Conservation (phyloP, 306 rosid species). For the Dryas drummondii region DNA sequence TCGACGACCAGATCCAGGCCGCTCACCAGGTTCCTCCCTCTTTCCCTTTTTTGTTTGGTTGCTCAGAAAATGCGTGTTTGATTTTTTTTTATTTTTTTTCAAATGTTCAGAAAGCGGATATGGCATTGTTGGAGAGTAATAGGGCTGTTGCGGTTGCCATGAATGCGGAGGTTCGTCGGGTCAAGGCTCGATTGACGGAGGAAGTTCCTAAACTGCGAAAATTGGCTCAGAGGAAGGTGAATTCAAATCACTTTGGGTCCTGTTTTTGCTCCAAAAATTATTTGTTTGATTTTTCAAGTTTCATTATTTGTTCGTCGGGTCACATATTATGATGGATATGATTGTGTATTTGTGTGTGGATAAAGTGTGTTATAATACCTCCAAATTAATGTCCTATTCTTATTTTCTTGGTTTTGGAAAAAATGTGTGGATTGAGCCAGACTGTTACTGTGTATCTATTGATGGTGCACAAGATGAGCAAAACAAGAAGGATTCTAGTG, state of each 20-base stretch:
- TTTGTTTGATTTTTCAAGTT: no score
- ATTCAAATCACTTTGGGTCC: neutral
- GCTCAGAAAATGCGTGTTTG: neutral
- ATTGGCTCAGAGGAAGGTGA: slow-evolving; percentile 68
- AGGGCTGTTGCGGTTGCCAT: slow-evolving; percentile 37
- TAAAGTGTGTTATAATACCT: neutral
- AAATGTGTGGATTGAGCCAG: slow-evolving; percentile 3
- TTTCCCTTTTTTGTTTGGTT: neutral
- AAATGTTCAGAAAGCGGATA: slow-evolving; percentile 37
- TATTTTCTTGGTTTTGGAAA: slow-evolving; percentile 22
- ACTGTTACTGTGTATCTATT: neutral
- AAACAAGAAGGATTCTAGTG: slow-evolving; percentile 6
- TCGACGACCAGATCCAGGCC: slow-evolving; percentile 51
- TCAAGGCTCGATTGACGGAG: slow-evolving; percentile 63
- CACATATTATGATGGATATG: neutral
- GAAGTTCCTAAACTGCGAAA: slow-evolving; percentile 75
- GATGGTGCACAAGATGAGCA: slow-evolving; percentile 9
- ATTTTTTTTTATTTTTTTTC: neutral
- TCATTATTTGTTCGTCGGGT: no score
- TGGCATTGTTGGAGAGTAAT: slow-evolving; percentile 38
- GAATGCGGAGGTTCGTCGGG: slow-evolving; percentile 44
- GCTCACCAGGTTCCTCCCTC: slow-evolving; percentile 35
- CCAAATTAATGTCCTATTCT: slow-evolving; percentile 8
- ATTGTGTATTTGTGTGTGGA: neutral
- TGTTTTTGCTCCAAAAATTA: no score